Conservation (phyloP, 2,329 filamentous ascomycete genomes). For the Ceratocystis colombiana region DNA sequence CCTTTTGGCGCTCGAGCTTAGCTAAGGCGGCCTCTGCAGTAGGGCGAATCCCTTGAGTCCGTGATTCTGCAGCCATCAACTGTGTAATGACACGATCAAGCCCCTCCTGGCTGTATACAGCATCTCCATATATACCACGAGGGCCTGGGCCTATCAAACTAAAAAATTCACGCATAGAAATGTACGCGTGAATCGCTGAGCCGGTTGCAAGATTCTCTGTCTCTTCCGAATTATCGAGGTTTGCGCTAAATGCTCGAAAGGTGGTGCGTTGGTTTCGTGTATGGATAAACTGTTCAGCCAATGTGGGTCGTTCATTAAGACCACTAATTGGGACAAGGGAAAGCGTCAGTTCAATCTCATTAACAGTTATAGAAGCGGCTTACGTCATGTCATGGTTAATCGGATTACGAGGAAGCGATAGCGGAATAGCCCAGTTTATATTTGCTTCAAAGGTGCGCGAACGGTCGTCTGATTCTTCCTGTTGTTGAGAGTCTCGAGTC, state of each 20-base stretch:
- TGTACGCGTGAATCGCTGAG: neutral
- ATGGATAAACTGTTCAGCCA: neutral
- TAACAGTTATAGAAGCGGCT: neutral
- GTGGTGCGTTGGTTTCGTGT: neutral
- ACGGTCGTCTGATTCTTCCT: conserved; percentile 1
- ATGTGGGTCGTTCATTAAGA: neutral
- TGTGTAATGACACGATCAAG: conserved; percentile 79
- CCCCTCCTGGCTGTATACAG: conserved; percentile 82
- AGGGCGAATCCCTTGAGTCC: conserved; percentile 69
- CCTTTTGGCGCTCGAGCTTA: conserved; percentile 58
- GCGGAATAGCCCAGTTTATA: neutral
- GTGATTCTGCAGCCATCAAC: conserved; percentile 73
- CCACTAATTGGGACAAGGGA: neutral
- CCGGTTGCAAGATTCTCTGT: neutral
- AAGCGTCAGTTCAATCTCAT: conserved; percentile 6
- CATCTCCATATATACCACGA: conserved; percentile 51
- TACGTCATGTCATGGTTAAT: neutral
- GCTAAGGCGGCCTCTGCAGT: conserved; percentile 66
- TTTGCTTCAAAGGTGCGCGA: neutral
- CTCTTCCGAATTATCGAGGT: conserved; percentile 3
- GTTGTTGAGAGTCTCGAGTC: neutral
- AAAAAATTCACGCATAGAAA: neutral
- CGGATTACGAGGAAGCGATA: neutral
- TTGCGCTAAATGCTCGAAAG: neutral
- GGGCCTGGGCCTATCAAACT: neutral